These are phyloP conservation scores for Sordariomycetes sp. DNA, from an alignment of 2,329 filamentous ascomycete species.

Conservation along the genomic window DNA sequence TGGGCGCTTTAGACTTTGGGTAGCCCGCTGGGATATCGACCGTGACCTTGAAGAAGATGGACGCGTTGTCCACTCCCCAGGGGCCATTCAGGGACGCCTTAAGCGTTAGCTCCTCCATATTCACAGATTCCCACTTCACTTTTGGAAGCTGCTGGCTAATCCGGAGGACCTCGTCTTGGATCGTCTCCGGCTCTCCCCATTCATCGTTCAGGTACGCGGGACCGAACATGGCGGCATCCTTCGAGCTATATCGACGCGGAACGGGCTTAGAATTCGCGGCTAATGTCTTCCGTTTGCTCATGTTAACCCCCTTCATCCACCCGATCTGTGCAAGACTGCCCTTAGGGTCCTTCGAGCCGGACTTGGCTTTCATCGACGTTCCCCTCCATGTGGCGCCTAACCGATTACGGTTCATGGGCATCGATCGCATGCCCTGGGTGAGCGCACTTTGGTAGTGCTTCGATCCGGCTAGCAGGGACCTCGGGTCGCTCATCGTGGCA, in stretches of 20 bases:
- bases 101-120: conserved; percentile 46
- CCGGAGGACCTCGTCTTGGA: conserved; percentile 52
- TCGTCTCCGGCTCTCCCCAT: conserved; percentile 47
- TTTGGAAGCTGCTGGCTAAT: conserved; percentile 49
- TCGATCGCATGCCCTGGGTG: conserved; percentile 28
- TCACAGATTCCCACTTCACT: conserved; percentile 49
- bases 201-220: conserved; percentile 38
- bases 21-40: conserved; percentile 47
- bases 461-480: conserved; percentile 27
- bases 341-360: conserved; percentile 25
- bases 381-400: conserved; percentile 34
- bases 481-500: conserved; percentile 48
- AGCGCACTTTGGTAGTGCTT: conserved; percentile 29
- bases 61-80: conserved; percentile 42
- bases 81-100: conserved; percentile 51
- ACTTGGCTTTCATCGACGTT: conserved; percentile 45
- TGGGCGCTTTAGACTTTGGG: conserved; percentile 41
- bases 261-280: conserved; percentile 18
- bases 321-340: conserved; percentile 45
- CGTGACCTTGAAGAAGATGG: conserved; percentile 48
- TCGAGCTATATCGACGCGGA: conserved; percentile 34
- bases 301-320: conserved; percentile 58
- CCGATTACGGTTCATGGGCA: conserved; percentile 22
- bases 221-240: conserved; percentile 37
- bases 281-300: conserved; percentile 39